phyloP scores from a whole-genome alignment of 1,284 basidiomycete species.

The Stygiomarasmius scandens region DNA sequence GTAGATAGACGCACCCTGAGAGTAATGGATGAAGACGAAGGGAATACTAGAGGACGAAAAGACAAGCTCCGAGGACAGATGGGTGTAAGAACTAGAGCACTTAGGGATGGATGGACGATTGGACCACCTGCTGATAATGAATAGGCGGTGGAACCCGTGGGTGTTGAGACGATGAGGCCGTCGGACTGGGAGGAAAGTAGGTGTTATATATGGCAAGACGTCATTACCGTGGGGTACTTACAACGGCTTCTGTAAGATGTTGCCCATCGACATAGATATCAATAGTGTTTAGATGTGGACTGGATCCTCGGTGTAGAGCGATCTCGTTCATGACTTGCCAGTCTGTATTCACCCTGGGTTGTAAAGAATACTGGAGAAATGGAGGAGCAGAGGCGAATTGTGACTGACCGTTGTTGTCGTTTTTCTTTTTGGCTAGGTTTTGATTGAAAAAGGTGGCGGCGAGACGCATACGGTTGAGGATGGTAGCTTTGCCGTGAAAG shows the following conservation, averaged over 20 bases:
- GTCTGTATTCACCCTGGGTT: constrained; percentile 44
- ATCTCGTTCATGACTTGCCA: constrained; percentile 99
- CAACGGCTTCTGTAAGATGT: constrained; percentile 93
- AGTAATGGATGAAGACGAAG: constrained; percentile 80
- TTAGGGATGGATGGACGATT: constrained; percentile 92
- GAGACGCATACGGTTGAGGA: constrained; percentile 87
- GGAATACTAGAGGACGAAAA: constrained; percentile 91
- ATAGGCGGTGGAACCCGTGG: constrained; percentile 72
- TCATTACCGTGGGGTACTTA: constrained; percentile 45
- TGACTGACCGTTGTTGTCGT: constrained; percentile 56
- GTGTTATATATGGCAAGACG: constrained; percentile 5
- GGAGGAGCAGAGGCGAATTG: not conserved
- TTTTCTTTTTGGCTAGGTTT: constrained; percentile 57
- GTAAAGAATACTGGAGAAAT: not conserved
- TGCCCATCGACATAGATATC: constrained; percentile 96
- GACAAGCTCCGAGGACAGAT: constrained; percentile 94
- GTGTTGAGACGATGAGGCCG: constrained; percentile 88
- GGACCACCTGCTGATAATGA: constrained; percentile 95
- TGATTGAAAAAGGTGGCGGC: constrained; percentile 77
- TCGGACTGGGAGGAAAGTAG: constrained; percentile 69
- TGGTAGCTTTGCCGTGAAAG: constrained; percentile 72
- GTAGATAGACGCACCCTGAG: constrained; percentile 62
- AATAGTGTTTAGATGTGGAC: constrained; percentile 91
- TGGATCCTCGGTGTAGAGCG: constrained; percentile 87
- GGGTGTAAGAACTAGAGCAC: constrained; percentile 89